Percentiles rank a stretch among this genome's conserved stretches.
Conservation (phyloP, 2,329 filamentous ascomycete genomes). For the Grosmannia clavigera region DNA sequence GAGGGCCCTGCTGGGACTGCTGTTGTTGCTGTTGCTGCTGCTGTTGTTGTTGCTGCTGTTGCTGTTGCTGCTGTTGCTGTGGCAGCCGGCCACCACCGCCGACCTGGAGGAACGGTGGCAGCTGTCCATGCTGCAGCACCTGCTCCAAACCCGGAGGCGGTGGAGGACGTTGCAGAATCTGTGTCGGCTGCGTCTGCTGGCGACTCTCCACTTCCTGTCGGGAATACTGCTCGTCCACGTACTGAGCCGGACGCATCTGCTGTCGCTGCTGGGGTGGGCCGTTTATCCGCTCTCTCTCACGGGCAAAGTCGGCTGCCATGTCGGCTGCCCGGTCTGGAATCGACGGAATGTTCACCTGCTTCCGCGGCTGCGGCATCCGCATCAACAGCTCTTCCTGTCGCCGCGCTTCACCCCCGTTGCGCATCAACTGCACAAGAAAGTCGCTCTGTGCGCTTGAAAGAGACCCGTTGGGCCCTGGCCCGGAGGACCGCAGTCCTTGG, state of each 20-base stretch:
- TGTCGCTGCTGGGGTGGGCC: constrained; percentile 18
- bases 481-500: background rate
- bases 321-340: constrained; percentile 38
- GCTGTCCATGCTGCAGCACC: constrained; percentile 38
- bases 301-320: constrained; percentile 22
- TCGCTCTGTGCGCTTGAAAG: constrained; percentile 57
- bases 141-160: constrained; percentile 47
- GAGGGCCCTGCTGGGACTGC: constrained; percentile 18
- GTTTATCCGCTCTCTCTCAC: constrained; percentile 13
- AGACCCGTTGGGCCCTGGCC: background rate
- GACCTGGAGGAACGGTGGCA: constrained; percentile 37
- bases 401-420: constrained; percentile 35
- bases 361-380: constrained; percentile 39
- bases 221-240: constrained; percentile 38
- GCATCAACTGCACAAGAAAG: constrained; percentile 77
- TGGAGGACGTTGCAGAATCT: constrained; percentile 52
- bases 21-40: constrained; percentile 10
- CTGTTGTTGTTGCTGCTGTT: constrained; percentile 8
- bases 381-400: constrained; percentile 40
- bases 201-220: constrained; percentile 31
- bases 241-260: constrained; percentile 30
- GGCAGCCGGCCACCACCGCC: constrained; percentile 28
- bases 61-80: constrained; percentile 14
- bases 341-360: constrained; percentile 33
- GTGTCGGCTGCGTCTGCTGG: constrained; percentile 34